phyloP scores from a whole-genome alignment of 768 basidiomycete species.

The Pleurotus ostreatus region DNA sequence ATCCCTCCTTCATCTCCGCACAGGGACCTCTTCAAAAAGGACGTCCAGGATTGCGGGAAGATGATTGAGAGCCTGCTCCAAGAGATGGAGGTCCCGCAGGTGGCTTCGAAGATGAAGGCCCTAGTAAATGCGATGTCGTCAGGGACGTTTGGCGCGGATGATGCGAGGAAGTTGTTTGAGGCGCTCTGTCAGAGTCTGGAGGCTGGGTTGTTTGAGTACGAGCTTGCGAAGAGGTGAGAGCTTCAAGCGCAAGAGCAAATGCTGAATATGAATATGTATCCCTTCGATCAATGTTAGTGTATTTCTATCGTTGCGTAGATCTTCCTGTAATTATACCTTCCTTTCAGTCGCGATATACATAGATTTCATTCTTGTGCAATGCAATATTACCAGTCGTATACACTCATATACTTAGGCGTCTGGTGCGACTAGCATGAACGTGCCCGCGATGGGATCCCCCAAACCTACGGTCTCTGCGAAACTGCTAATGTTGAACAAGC shows the following conservation, averaged over 20 bases:
- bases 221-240: no score
- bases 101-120: slow-evolving; percentile 36
- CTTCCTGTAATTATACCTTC: no score
- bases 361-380: no score
- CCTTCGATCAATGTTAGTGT: no score
- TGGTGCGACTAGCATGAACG: slow-evolving; percentile 42
- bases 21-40: slow-evolving; percentile 24
- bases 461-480: slow-evolving; percentile 38
- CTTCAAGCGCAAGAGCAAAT: no score
- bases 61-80: slow-evolving; percentile 33
- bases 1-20: slow-evolving; percentile 14
- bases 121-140: slow-evolving; percentile 44
- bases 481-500: slow-evolving; percentile 36
- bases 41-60: slow-evolving; percentile 36
- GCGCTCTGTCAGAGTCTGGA: slow-evolving; percentile 42
- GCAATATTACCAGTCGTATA: no score
- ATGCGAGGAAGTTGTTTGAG: slow-evolving; percentile 45
- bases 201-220: slow-evolving; percentile 32
- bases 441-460: slow-evolving; percentile 43
- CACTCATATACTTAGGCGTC: slow-evolving; percentile 6
- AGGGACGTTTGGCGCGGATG: slow-evolving; percentile 46
- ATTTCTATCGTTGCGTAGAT: no score
- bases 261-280: no score
- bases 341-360: no score
- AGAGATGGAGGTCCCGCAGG: slow-evolving; percentile 38